Evolutionary conservation across 805 yeast species (phyloP).

Genomic region (Yarrowia alimentaria): DNA sequence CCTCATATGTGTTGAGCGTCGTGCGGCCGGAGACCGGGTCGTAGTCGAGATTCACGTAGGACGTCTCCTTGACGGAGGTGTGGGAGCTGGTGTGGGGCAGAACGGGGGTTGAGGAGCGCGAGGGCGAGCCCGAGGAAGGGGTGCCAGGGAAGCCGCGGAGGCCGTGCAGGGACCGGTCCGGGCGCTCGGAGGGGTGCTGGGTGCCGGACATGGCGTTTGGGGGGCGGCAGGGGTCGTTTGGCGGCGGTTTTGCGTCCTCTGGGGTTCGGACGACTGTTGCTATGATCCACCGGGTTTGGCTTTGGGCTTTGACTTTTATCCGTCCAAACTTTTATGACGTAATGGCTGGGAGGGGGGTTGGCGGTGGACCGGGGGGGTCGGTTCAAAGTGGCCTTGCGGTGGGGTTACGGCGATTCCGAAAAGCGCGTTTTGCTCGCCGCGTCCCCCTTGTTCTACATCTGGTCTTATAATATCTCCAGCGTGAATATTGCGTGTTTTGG

Average conservation of each 20-base stretch:
- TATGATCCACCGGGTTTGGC: slow-evolving; percentile 27
- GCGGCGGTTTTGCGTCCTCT: background rate
- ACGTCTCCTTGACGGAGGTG: slow-evolving; percentile 74
- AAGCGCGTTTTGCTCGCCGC: no score
- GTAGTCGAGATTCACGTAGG: slow-evolving; percentile 73
- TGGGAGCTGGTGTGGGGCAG: slow-evolving; percentile 2
- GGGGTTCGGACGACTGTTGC: slow-evolving; percentile 7
- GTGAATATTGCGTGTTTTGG: no score
- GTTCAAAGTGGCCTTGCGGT: no score
- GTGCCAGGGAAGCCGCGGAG: background rate
- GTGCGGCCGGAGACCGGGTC: slow-evolving; percentile 84
- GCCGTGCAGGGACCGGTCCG: background rate
- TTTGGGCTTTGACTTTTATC: slow-evolving; percentile 9
- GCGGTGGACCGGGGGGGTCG: no score
- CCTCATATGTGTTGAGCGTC: slow-evolving; percentile 84
- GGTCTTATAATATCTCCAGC: no score
- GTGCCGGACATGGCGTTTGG: slow-evolving; percentile 3
- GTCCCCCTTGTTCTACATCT: no score
- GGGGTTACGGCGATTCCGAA: no score
- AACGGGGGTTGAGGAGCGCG: background rate
- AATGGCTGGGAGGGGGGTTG: no score
- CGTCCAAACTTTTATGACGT: slow-evolving; percentile 26
- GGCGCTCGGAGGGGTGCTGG: background rate
- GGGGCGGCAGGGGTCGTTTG: no score
- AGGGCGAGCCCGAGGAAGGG: background rate